These are phyloP conservation scores for Phylloporus gajari DNA, from an alignment of 1,284 basidiomycete genomes.

Conservation along the genomic window DNA sequence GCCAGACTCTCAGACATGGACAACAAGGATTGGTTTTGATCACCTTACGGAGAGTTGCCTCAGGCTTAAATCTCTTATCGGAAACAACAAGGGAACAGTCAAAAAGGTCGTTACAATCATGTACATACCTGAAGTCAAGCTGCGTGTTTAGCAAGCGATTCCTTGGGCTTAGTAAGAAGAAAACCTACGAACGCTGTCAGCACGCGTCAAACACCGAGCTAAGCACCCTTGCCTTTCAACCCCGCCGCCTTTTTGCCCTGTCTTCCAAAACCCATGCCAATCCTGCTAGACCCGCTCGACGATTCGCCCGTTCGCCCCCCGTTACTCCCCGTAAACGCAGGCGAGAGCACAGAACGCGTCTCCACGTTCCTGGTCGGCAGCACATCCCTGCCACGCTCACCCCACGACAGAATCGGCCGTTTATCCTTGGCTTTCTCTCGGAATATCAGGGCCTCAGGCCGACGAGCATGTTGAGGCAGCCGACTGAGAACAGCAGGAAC, in stretches of 20 bases:
- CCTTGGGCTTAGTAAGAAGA: conserved; percentile 63
- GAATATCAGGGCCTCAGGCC: conserved; percentile 83
- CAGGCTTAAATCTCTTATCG: no score
- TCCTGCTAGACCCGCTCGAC: conserved; percentile 41
- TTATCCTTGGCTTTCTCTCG: conserved; percentile 68
- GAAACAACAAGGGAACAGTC: no score
- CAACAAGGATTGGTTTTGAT: no score
- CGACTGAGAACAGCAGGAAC: conserved; percentile 87
- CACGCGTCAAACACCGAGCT: not conserved
- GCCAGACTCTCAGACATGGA: no score
- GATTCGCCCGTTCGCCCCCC: conserved; percentile 18
- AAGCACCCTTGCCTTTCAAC: conserved; percentile 57
- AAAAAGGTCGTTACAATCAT: no score
- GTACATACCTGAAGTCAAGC: conserved; percentile 12
- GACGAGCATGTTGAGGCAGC: conserved; percentile 83
- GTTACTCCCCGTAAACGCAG: conserved; percentile 13
- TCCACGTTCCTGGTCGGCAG: conserved; percentile 59
- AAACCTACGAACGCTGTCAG: conserved; percentile 47
- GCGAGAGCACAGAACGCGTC: conserved; percentile 29
- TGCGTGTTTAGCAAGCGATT: conserved; percentile 58
- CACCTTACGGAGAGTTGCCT: no score
- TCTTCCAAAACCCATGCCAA: conserved; percentile 80
- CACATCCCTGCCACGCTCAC: conserved; percentile 64
- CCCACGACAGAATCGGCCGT: conserved; percentile 74
- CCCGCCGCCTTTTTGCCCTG: conserved; percentile 80